A percentile compares a stretch with the other conserved stretches of the same genome.
Conservation (phyloP, 345 rosid species). For the Salix viminalis region DNA sequence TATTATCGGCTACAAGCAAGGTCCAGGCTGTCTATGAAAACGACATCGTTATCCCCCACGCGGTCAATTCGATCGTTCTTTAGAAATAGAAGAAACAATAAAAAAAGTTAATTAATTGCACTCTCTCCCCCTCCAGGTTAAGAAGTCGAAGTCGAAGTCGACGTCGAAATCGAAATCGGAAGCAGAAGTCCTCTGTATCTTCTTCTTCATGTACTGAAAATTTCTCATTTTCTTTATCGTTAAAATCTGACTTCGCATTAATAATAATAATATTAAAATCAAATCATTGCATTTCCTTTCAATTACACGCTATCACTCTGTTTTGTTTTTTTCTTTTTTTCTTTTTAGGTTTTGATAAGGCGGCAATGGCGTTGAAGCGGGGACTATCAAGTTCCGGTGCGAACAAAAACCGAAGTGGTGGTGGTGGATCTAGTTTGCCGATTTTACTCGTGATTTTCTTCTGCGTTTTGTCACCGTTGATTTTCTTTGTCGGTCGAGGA, state of each 20-base stretch:
- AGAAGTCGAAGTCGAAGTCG: not conserved
- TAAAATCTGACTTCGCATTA: not conserved
- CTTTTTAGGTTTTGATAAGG: constrained; percentile 22
- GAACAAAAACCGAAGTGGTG: constrained; percentile 38
- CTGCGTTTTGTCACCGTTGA: constrained; percentile 55
- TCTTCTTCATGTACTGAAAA: not conserved
- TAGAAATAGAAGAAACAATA: not conserved
- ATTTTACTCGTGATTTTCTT: constrained; percentile 44
- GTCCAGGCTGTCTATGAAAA: not conserved
- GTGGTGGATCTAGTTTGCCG: constrained; percentile 60
- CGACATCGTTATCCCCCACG: not conserved
- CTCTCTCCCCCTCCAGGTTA: not conserved
- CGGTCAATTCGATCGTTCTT: not conserved
- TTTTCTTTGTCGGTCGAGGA: constrained; percentile 71
- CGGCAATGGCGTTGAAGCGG: constrained; percentile 68
- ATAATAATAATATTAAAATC: not conserved
- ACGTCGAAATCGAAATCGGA: not conserved
- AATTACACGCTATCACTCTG: not conserved
- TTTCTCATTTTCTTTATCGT: not conserved
- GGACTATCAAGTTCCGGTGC: constrained; percentile 40
- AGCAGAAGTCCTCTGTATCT: not conserved
- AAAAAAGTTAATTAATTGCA: not conserved
- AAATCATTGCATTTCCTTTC: not conserved
- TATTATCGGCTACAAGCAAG: not conserved
- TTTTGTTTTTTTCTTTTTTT: not conserved